Percentiles rank a stretch among this genome's conserved stretches.
Evolutionary conservation across 768 basidiomycete genomes (phyloP).

Genomic region (Auricularia cornea): DNA sequence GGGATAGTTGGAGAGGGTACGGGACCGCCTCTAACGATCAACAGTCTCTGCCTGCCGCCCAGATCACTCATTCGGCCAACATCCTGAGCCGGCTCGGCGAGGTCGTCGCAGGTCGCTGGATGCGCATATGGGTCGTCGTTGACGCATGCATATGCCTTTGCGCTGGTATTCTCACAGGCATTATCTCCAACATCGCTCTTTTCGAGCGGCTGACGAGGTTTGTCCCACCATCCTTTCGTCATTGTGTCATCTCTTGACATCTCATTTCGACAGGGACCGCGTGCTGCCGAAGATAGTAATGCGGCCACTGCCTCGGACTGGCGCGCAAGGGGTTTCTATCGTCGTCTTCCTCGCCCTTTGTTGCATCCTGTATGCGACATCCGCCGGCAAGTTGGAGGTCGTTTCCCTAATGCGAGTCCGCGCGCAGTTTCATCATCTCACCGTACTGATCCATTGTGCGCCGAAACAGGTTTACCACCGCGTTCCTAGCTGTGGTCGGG

Average conservation of each 20-base stretch:
- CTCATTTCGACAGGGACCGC: slow-evolving; percentile 29
- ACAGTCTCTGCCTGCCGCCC: not conserved
- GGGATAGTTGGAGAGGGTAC: not conserved
- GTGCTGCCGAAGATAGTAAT: slow-evolving; percentile 50
- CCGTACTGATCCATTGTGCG: not conserved
- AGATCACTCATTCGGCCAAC: not conserved
- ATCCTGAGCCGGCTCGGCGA: not conserved
- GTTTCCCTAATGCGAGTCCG: slow-evolving; percentile 49
- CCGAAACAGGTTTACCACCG: slow-evolving; percentile 13
- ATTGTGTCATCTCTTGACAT: slow-evolving; percentile 1
- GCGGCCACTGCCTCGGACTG: slow-evolving; percentile 38
- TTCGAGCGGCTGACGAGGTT: slow-evolving; percentile 43
- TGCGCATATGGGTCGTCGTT: slow-evolving; percentile 51
- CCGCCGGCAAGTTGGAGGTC: slow-evolving; percentile 42
- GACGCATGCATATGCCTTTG: slow-evolving; percentile 68
- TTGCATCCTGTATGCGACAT: slow-evolving; percentile 47
- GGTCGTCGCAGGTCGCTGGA: slow-evolving; percentile 42
- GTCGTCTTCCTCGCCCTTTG: slow-evolving; percentile 42
- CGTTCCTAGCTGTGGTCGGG: slow-evolving; percentile 57
- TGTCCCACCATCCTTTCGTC: not conserved
- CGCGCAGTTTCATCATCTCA: not conserved
- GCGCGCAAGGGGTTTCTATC: slow-evolving; percentile 45
- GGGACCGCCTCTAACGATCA: not conserved
- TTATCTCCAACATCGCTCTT: slow-evolving; percentile 29
- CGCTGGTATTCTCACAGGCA: slow-evolving; percentile 63